Conservation (phyloP, 148 eudicot genomes). For the Cornus florida region DNA sequence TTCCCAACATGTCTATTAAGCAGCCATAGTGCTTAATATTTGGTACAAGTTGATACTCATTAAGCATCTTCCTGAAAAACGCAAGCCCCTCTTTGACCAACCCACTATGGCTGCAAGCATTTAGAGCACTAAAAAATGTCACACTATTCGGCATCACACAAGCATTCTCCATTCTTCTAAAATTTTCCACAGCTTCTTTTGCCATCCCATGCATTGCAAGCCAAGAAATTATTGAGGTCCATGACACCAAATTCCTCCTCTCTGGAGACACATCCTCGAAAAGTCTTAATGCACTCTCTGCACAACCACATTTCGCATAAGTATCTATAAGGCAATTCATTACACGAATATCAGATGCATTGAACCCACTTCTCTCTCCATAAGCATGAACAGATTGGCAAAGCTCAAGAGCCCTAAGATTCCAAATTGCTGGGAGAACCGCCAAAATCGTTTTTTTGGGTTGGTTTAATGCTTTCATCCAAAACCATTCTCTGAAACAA, state of each 20-base stretch:
- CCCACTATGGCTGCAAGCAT: constrained; percentile 65
- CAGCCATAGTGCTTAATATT: constrained; percentile 60
- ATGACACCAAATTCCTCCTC: constrained; percentile 50
- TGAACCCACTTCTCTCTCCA: constrained; percentile 45
- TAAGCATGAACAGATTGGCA: constrained; percentile 51
- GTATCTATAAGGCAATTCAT: constrained; percentile 54
- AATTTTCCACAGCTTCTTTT: constrained; percentile 48
- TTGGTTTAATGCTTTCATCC: constrained; percentile 45
- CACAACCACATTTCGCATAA: constrained; percentile 66
- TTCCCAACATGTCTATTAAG: constrained; percentile 64
- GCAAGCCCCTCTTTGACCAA: constrained; percentile 60
- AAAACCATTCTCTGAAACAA: constrained; percentile 50
- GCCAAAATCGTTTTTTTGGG: constrained; percentile 49
- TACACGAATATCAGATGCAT: constrained; percentile 36
- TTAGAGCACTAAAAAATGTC: constrained; percentile 58
- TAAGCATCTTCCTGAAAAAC: constrained; percentile 49
- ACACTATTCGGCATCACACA: constrained; percentile 54
- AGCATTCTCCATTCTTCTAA: constrained; percentile 36
- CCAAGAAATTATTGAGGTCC: constrained; percentile 66
- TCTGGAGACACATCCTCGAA: constrained; percentile 33
- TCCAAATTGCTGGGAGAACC: constrained; percentile 48
- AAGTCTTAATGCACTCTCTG: constrained; percentile 37
- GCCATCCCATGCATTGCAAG: constrained; percentile 77
- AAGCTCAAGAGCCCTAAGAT: constrained; percentile 40
- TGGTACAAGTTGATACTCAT: constrained; percentile 28